A percentile compares a stretch with the other conserved stretches of the same genome.
These are phyloP conservation scores for Zasmidium angulare DNA, from an alignment of 2,329 filamentous ascomycete genomes.

Conservation along the genomic window DNA sequence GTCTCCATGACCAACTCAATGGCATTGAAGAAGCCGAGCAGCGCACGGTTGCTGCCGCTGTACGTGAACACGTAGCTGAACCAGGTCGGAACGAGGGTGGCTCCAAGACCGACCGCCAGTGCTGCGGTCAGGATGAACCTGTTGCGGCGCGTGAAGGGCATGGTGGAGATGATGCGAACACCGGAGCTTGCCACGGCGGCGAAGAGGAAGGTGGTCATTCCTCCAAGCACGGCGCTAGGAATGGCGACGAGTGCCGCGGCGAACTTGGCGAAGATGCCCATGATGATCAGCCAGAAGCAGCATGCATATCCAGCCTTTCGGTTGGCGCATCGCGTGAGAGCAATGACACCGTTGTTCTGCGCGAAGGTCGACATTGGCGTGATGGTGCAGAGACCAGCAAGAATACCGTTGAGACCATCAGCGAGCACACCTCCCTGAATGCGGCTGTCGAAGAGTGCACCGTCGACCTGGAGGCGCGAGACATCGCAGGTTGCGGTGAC, in stretches of 20 bases:
- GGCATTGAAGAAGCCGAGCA: slow-evolving; percentile 73
- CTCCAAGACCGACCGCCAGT: slow-evolving; percentile 67
- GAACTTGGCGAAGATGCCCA: slow-evolving; percentile 82
- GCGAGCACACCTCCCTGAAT: slow-evolving; percentile 73
- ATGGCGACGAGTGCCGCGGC: slow-evolving; percentile 77
- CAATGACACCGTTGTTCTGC: slow-evolving; percentile 83
- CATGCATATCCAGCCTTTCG: slow-evolving; percentile 76
- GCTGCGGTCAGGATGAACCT: slow-evolving; percentile 78
- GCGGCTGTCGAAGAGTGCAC: slow-evolving; percentile 68
- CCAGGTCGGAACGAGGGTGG: slow-evolving; percentile 46
- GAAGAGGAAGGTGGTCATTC: slow-evolving; percentile 74
- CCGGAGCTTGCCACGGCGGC: slow-evolving; percentile 73
- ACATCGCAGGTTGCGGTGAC: slow-evolving; percentile 73
- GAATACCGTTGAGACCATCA: slow-evolving; percentile 61
- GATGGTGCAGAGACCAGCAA: slow-evolving; percentile 75
- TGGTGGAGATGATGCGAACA: slow-evolving; percentile 70
- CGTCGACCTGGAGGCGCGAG: slow-evolving; percentile 71
- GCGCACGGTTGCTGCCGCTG: slow-evolving; percentile 62
- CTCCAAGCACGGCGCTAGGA: slow-evolving; percentile 53
- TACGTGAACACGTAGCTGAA: slow-evolving; percentile 68
- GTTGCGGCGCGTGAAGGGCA: slow-evolving; percentile 75
- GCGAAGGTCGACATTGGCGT: slow-evolving; percentile 79
- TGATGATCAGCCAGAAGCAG: slow-evolving; percentile 73
- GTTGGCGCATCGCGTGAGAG: slow-evolving; percentile 77
- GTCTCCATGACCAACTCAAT: slow-evolving; percentile 52